These are phyloP conservation scores for Cymbopogon flexuosus DNA, from an alignment of 202 grass and related monocot species.

Conservation along the genomic window DNA sequence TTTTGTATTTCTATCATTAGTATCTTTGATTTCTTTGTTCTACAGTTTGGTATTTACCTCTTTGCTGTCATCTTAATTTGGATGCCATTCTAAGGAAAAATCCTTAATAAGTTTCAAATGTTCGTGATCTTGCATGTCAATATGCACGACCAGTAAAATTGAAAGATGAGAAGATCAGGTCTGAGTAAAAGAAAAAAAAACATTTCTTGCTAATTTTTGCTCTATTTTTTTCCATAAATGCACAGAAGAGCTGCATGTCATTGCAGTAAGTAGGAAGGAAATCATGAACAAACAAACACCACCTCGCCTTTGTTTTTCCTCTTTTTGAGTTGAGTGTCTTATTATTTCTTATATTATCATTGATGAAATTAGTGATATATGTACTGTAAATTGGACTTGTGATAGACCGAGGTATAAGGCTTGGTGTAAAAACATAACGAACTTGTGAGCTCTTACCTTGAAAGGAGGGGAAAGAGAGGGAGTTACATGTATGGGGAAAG, in stretches of 20 bases:
- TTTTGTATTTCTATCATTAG: background rate
- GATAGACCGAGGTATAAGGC: background rate
- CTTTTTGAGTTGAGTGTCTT: constrained; percentile 5
- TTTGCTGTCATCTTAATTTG: constrained; percentile 25
- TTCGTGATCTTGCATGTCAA: background rate
- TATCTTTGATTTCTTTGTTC: constrained; percentile 40
- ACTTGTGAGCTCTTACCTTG: background rate
- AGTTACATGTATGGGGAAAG: background rate
- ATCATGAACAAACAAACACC: background rate
- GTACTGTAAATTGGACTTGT: background rate
- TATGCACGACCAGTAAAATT: background rate
- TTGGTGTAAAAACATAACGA: background rate
- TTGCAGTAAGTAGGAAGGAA: background rate
- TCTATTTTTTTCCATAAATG: background rate
- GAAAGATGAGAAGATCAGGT: background rate
- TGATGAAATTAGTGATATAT: background rate
- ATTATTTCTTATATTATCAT: background rate
- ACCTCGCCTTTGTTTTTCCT: background rate
- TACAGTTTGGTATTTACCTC: constrained; percentile 21
- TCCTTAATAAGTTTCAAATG: background rate
- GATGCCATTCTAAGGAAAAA: background rate
- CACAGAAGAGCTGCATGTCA: background rate
- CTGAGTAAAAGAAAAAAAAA: background rate
- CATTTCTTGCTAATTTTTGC: background rate
- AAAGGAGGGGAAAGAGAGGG: background rate